Conservation (phyloP, 2,329 filamentous ascomycete species). For the Phialophora chinensis region DNA sequence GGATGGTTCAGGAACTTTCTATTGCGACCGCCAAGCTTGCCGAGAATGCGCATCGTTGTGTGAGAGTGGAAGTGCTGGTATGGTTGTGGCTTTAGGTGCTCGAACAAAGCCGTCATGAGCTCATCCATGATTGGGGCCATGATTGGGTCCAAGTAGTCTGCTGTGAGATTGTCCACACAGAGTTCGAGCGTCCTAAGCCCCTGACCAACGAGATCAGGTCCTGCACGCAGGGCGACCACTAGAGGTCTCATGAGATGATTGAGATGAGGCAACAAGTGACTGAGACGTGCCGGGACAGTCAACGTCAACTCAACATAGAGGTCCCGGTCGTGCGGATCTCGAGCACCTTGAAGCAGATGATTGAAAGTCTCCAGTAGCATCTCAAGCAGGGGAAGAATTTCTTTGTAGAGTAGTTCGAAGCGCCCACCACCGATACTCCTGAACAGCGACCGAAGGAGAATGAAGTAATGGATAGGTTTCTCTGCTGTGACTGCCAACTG, state of each 20-base stretch:
- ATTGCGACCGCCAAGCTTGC: conserved; percentile 94
- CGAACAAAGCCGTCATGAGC: conserved; percentile 95
- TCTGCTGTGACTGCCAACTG: conserved; percentile 93
- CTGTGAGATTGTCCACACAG: conserved; percentile 96
- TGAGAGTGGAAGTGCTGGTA: conserved; percentile 98
- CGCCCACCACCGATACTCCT: conserved; percentile 95
- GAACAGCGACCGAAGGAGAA: conserved; percentile 89
- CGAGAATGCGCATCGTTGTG: conserved; percentile 95
- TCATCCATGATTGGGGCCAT: conserved; percentile 99
- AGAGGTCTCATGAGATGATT: conserved; percentile 97
- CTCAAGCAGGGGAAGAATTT: conserved; percentile 92
- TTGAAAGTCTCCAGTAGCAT: conserved; percentile 98
- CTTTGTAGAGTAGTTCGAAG: conserved; percentile 98
- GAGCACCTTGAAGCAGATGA: conserved; percentile 86
- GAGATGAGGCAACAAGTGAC: conserved; percentile 91
- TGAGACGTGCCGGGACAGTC: conserved; percentile 91
- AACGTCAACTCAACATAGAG: conserved; percentile 96
- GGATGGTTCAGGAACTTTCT: conserved; percentile 93
- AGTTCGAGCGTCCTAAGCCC: conserved; percentile 91
- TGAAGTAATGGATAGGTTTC: conserved; percentile 98
- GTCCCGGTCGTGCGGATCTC: conserved; percentile 88
- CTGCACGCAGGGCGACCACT: conserved; percentile 90
- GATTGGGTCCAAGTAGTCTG: conserved; percentile 96
- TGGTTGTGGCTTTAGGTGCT: conserved; percentile 89
- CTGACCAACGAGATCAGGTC: conserved; percentile 92